Evolutionary conservation across 352 stramenopile species (phyloP).

Genomic region (Globisporangium nagaii): DNA sequence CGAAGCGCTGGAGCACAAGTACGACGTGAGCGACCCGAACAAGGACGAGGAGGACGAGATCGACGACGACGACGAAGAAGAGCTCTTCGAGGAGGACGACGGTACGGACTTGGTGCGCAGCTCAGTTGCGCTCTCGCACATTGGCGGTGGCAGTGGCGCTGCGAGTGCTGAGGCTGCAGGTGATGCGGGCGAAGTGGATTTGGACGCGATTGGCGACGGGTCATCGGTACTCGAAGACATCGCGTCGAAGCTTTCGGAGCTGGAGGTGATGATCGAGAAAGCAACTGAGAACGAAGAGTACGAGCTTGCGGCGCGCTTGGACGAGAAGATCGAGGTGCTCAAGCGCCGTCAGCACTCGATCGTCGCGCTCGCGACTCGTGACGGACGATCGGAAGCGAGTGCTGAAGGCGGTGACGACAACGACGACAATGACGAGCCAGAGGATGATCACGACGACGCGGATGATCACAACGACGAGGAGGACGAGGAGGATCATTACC

Average conservation of each 20-base stretch:
- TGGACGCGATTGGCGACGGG: slow-evolving; percentile 21
- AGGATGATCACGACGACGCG: background rate
- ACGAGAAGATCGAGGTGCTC: slow-evolving; percentile 64
- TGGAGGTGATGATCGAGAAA: slow-evolving; percentile 65
- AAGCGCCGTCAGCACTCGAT: slow-evolving; percentile 48
- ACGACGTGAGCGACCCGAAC: slow-evolving; percentile 49
- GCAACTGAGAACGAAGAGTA: slow-evolving; percentile 82
- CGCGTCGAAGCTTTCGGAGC: slow-evolving; percentile 40
- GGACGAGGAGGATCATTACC: slow-evolving; percentile 17
- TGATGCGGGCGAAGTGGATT: slow-evolving; percentile 14
- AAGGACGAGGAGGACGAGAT: slow-evolving; percentile 50
- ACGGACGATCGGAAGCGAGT: slow-evolving; percentile 5
- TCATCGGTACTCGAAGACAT: slow-evolving; percentile 48
- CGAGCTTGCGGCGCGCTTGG: slow-evolving; percentile 65
- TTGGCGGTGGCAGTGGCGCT: background rate
- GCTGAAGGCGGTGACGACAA: slow-evolving; percentile 11
- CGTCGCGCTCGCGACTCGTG: slow-evolving; percentile 16
- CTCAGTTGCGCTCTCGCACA: background rate
- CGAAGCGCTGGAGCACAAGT: slow-evolving; percentile 64
- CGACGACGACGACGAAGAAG: slow-evolving; percentile 34
- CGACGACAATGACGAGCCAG: slow-evolving; percentile 16
- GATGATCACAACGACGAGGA: slow-evolving; percentile 27
- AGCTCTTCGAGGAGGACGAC: slow-evolving; percentile 39
- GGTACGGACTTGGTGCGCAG: slow-evolving; percentile 16
- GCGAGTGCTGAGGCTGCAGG: background rate